Percentiles rank a stretch among this genome's conserved stretches.
Evolutionary conservation across 129 eudicot genomes (phyloP).

Genomic region (Chrysanthemum lavandulifolium): DNA sequence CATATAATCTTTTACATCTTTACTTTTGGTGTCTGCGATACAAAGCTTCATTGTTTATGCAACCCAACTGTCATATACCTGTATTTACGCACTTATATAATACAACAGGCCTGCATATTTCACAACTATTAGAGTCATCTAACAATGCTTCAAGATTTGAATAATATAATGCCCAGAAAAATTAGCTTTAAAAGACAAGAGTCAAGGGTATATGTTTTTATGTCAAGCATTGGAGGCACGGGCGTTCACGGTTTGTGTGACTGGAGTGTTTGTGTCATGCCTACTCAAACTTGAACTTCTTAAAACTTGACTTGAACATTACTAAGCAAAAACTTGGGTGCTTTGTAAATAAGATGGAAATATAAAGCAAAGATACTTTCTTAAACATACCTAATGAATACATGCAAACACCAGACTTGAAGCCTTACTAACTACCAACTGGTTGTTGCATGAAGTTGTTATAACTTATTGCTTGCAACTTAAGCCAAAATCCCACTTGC

Average conservation of each 20-base stretch:
- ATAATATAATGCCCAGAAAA: neutral
- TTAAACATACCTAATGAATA: slow-evolving; percentile 24
- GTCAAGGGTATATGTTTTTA: too few relatives aligned
- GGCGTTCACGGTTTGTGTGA: too few relatives aligned
- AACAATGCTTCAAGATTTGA: neutral
- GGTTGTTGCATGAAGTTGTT: slow-evolving; percentile 42
- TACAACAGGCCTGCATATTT: neutral
- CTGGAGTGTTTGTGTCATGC: too few relatives aligned
- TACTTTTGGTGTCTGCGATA: neutral
- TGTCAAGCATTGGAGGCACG: too few relatives aligned
- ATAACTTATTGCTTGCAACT: slow-evolving; percentile 34
- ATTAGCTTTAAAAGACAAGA: neutral
- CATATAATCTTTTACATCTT: neutral
- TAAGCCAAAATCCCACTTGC: slow-evolving; percentile 25
- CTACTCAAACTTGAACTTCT: too few relatives aligned
- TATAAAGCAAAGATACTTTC: neutral
- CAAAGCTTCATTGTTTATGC: slow-evolving; percentile 13
- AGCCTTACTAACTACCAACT: slow-evolving; percentile 50
- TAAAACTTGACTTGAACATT: too few relatives aligned
- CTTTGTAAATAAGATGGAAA: neutral
- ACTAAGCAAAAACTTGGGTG: too few relatives aligned
- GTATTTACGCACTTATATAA: neutral
- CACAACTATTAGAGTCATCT: neutral
- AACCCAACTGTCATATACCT: neutral
- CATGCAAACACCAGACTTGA: slow-evolving; percentile 25